These are phyloP conservation scores for Cicer bijugum DNA, from an alignment of 306 rosid species.

Conservation along the genomic window DNA sequence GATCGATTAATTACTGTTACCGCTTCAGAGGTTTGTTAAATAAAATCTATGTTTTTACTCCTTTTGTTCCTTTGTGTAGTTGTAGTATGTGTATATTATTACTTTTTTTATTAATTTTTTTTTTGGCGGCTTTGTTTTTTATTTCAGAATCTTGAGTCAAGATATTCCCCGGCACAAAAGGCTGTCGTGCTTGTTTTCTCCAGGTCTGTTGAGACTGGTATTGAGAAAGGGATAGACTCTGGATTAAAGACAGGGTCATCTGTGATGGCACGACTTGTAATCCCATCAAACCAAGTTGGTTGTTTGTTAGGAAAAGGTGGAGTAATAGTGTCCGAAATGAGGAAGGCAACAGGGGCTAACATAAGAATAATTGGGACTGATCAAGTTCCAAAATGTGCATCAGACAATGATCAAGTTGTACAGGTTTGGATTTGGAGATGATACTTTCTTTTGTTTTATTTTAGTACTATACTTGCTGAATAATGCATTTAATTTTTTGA, in stretches of 20 bases:
- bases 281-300: conserved; percentile 88
- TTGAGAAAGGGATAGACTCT: conserved; percentile 69
- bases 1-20: conserved; percentile 76
- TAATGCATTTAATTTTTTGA: conserved; percentile 1
- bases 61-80: conserved; percentile 1
- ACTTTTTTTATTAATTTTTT: conserved; percentile 10
- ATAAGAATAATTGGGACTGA: conserved; percentile 72
- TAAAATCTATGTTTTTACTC: conserved; percentile 31
- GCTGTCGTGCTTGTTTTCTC: conserved; percentile 84
- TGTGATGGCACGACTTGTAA: conserved; percentile 71
- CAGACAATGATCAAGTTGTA: conserved; percentile 72
- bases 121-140: conserved; percentile 37
- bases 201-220: conserved; percentile 71
- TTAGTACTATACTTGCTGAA: conserved; percentile 33
- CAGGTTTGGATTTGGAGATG: conserved; percentile 59
- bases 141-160: conserved; percentile 75
- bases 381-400: conserved; percentile 86
- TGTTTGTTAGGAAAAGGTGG: conserved; percentile 98
- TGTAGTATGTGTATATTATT: conserved; percentile 23
- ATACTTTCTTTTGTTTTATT: conserved; percentile 22
- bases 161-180: conserved; percentile 90
- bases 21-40: conserved; percentile 81
- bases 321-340: conserved; percentile 76
- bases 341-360: conserved; percentile 79
- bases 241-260: conserved; percentile 64